These are phyloP conservation scores for Heritiera fomes DNA, from an alignment of 345 rosid genomes.

Conservation along the genomic window DNA sequence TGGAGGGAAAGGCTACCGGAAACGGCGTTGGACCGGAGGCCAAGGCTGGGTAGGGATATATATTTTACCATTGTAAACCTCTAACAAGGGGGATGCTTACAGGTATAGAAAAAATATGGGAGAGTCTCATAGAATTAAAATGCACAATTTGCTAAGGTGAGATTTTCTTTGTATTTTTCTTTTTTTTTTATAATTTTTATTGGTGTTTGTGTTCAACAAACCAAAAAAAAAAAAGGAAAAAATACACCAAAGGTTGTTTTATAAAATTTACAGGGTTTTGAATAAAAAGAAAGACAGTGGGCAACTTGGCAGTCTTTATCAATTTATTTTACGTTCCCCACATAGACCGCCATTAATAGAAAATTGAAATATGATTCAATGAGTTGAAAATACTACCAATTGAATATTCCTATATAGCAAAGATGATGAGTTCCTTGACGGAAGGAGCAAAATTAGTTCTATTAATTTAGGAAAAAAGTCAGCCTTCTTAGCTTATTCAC, in stretches of 20 bases:
- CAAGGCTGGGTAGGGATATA: neutral
- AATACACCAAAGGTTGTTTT: neutral
- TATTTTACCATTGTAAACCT: neutral
- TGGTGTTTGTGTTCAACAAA: neutral
- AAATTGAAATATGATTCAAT: too few relatives aligned
- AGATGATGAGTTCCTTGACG: neutral
- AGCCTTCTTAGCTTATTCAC: too few relatives aligned
- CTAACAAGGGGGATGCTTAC: neutral
- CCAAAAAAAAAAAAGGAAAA: neutral
- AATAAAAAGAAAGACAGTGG: neutral
- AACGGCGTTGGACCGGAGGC: neutral
- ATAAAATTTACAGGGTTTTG: too few relatives aligned
- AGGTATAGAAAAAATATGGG: neutral
- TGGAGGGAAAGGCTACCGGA: neutral
- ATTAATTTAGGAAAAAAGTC: too few relatives aligned
- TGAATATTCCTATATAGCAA: neutral
- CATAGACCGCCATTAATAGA: too few relatives aligned
- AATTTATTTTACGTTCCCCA: neutral
- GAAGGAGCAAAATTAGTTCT: neutral
- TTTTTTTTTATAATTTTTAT: neutral
- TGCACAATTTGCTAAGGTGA: neutral
- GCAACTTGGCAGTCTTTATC: neutral
- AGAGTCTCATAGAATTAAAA: neutral
- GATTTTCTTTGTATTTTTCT: slow-evolving; percentile 3
- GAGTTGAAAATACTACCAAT: neutral